Conservation (phyloP, 768 basidiomycete genomes). For the Amanita exitialis region DNA sequence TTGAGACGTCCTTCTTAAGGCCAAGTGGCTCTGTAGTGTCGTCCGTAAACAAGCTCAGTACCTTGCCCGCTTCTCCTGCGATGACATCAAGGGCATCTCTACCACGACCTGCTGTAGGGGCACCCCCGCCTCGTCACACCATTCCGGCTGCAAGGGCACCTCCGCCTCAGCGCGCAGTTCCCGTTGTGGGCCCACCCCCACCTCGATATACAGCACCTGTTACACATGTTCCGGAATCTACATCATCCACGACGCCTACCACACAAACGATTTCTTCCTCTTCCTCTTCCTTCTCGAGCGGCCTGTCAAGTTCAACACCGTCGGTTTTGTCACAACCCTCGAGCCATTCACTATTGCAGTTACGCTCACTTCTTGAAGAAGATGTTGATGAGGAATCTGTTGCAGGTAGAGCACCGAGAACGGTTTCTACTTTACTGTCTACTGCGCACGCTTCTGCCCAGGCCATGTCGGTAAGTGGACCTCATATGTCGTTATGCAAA, state of each 20-base stretch:
- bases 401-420: conserved; percentile 6
- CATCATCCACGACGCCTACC: conserved; percentile 20
- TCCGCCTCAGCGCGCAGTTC: neutral
- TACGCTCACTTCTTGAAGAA: conserved; percentile 21
- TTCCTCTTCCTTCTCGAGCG: conserved; percentile 19
- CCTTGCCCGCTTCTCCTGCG: conserved; percentile 19
- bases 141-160: neutral
- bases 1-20: conserved; percentile 66
- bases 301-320: conserved; percentile 23
- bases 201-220: neutral
- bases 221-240: conserved; percentile 10
- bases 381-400: conserved; percentile 10
- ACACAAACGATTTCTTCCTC: conserved; percentile 24
- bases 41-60: conserved; percentile 21
- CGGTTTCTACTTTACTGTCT: conserved; percentile 31
- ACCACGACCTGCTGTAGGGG: neutral
- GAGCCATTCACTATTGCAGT: conserved; percentile 25
- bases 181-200: neutral
- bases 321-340: conserved; percentile 37
- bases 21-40: conserved; percentile 44
- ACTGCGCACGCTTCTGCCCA: neutral
- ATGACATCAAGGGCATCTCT: conserved; percentile 29
- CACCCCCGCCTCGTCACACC: neutral
- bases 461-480: neutral
- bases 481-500: neutral